Conservation (phyloP, 2,329 filamentous ascomycete species). For the Akanthomyces lecanii region DNA sequence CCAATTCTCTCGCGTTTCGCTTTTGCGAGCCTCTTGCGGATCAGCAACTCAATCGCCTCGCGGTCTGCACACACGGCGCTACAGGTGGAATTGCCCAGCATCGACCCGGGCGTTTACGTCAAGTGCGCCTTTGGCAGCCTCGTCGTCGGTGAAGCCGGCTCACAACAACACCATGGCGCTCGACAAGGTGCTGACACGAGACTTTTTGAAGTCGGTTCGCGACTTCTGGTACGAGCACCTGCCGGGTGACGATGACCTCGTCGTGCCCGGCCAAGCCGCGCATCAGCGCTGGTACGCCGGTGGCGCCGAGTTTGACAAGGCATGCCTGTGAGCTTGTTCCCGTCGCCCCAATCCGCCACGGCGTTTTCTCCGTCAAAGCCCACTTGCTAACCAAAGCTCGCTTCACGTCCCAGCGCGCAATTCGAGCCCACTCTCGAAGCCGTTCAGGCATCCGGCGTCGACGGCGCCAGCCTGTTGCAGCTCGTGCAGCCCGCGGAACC, state of each 20-base stretch:
- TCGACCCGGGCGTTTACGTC: background rate
- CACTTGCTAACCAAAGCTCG: background rate
- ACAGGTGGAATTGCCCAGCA: background rate
- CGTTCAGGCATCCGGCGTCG: constrained; percentile 26
- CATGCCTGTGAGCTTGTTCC: constrained; percentile 30
- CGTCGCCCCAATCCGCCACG: too few species aligned
- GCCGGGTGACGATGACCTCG: constrained; percentile 23
- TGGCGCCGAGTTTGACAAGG: constrained; percentile 31
- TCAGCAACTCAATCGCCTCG: background rate
- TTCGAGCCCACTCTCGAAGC: constrained; percentile 33
- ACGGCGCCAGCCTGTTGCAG: constrained; percentile 28
- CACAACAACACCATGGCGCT: constrained; percentile 8
- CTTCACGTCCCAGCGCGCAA: constrained; percentile 22
- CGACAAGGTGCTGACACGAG: constrained; percentile 25
- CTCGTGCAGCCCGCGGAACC: constrained; percentile 26
- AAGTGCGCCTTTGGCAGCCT: background rate
- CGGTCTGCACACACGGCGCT: background rate
- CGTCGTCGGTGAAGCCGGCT: background rate
- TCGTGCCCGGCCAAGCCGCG: constrained; percentile 26
- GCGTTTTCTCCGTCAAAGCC: background rate
- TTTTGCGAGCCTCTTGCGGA: too few species aligned
- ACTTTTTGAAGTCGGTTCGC: constrained; percentile 28
- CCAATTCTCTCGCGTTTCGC: background rate
- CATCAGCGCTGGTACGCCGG: constrained; percentile 33
- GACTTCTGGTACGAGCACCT: constrained; percentile 39